These are phyloP conservation scores for Fusarium acutatum DNA, from an alignment of 2,329 filamentous ascomycete genomes.

Conservation along the genomic window DNA sequence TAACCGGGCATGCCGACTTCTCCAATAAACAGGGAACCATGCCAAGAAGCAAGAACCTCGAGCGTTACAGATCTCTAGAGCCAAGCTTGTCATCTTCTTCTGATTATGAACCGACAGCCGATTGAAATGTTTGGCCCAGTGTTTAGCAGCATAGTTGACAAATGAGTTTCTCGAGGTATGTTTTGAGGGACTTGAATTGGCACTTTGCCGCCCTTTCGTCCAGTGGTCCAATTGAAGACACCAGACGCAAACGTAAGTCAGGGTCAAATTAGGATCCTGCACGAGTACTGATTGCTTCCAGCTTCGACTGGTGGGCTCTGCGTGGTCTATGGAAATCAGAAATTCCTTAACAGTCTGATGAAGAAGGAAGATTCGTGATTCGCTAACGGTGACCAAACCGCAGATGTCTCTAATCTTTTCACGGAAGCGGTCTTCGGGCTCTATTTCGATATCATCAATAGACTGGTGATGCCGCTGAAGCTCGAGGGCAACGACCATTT, in stretches of 20 bases:
- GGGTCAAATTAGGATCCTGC: accelerated
- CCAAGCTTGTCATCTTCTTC: accelerated
- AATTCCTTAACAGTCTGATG: background rate
- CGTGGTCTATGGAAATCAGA: accelerated
- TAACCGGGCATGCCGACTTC: accelerated
- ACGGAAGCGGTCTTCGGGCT: background rate
- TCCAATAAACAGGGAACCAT: background rate
- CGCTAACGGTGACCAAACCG: background rate
- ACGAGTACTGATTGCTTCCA: background rate
- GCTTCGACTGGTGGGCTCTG: accelerated
- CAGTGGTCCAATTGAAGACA: background rate
- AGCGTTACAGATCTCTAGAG: background rate
- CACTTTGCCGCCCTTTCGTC: accelerated
- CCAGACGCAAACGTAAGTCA: background rate
- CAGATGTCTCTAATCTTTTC: background rate
- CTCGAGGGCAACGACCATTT: background rate
- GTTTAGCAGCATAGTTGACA: background rate
- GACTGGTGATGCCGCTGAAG: background rate
- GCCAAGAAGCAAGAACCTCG: background rate
- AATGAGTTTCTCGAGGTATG: background rate
- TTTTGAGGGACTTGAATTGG: accelerated
- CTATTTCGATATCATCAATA: background rate
- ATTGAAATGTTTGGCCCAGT: background rate
- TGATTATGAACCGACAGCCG: accelerated
- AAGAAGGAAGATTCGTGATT: background rate